These are phyloP conservation scores for Pichia sp. DNA, from an alignment of 1,139 yeast species.

Conservation along the genomic window DNA sequence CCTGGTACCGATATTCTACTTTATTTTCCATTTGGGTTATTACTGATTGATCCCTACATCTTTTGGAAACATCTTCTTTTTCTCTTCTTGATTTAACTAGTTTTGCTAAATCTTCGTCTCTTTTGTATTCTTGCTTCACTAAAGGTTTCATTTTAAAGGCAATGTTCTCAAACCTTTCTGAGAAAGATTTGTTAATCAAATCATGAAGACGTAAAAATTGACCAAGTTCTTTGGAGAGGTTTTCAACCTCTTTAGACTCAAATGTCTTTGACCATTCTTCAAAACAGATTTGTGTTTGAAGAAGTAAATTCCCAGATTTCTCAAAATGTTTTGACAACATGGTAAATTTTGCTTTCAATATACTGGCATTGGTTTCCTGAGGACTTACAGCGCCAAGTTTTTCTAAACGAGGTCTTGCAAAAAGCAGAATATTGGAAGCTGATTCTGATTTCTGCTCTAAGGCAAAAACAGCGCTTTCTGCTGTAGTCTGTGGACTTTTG, in stretches of 20 bases:
- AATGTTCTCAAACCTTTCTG: slow-evolving; percentile 5
- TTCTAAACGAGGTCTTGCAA: slow-evolving; percentile 11
- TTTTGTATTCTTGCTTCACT: slow-evolving; percentile 1
- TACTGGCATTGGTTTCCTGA: slow-evolving; percentile 4
- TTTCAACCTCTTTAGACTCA: slow-evolving; percentile 8
- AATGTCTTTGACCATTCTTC: slow-evolving; percentile 8
- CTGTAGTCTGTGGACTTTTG: not conserved
- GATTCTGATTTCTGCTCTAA: slow-evolving; percentile 3
- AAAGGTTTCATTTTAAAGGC: slow-evolving; percentile 2
- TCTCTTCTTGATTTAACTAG: slow-evolving; percentile 6
- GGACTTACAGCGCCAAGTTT: slow-evolving; percentile 13
- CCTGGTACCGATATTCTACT: slow-evolving; percentile 1
- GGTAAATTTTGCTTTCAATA: slow-evolving; percentile 2
- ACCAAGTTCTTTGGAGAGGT: slow-evolving; percentile 7
- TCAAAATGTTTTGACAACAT: slow-evolving; percentile 1
- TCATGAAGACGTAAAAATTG: slow-evolving; percentile 6
- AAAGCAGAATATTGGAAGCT: not conserved
- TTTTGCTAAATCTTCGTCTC: slow-evolving; percentile 4
- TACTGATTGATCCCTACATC: slow-evolving; percentile 6
- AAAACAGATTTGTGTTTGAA: not conserved
- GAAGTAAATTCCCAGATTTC: slow-evolving; percentile 1
- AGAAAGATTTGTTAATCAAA: slow-evolving; percentile 3
- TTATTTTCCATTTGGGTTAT: slow-evolving; percentile 5
- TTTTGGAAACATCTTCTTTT: slow-evolving; percentile 4
- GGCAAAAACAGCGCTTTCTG: slow-evolving; percentile 4